Percentiles rank a stretch among this genome's conserved stretches.
Conservation (phyloP, 148 eudicot species). For the Arbutus unedo region DNA sequence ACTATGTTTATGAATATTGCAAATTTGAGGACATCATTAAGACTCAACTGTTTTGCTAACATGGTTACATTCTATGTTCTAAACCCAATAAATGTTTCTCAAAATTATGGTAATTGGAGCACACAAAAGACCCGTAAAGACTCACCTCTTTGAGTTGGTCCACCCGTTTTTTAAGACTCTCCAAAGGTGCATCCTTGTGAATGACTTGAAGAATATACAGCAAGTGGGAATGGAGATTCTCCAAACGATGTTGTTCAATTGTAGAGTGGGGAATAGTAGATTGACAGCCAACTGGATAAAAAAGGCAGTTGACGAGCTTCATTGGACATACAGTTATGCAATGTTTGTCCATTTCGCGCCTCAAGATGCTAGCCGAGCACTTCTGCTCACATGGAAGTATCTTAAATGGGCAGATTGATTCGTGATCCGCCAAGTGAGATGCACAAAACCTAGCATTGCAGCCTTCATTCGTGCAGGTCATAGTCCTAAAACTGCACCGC, state of each 20-base stretch:
- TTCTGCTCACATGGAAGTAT: slow-evolving; percentile 88
- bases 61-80: background rate
- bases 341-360: slow-evolving; percentile 94
- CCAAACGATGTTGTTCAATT: slow-evolving; percentile 57
- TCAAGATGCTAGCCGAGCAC: slow-evolving; percentile 60
- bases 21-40: background rate
- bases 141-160: slow-evolving; percentile 62
- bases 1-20: background rate
- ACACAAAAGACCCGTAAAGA: background rate
- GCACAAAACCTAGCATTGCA: slow-evolving; percentile 70
- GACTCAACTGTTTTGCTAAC: slow-evolving; percentile 30
- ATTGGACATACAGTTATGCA: slow-evolving; percentile 89
- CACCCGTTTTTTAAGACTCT: slow-evolving; percentile 51
- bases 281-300: slow-evolving; percentile 74
- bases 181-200: slow-evolving; percentile 55
- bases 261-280: slow-evolving; percentile 54
- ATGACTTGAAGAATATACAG: slow-evolving; percentile 46
- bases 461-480: slow-evolving; percentile 73
- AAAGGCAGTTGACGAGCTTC: slow-evolving; percentile 88
- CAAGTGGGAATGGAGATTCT: slow-evolving; percentile 59
- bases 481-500: slow-evolving; percentile 64
- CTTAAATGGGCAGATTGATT: slow-evolving; percentile 79
- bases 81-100: background rate
- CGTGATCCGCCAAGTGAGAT: slow-evolving; percentile 59
- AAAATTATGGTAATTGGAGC: background rate